These are phyloP conservation scores for Uronychia binucleata DNA, from an alignment of 73 alveolate species.

Conservation along the genomic window DNA sequence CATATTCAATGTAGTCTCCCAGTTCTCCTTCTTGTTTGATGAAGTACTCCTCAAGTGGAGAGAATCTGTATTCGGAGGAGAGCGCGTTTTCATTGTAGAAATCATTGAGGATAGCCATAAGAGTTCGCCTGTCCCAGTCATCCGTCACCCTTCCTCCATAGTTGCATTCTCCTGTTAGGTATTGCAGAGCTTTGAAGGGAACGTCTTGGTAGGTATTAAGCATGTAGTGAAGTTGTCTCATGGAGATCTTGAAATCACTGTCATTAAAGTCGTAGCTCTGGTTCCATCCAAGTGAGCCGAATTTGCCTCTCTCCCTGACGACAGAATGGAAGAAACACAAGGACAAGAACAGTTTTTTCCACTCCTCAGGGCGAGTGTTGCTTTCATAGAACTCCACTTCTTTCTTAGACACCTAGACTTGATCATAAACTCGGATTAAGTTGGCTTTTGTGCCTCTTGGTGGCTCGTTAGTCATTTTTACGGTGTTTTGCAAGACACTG, in stretches of 20 bases:
- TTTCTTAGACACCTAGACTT: slow-evolving; percentile 65
- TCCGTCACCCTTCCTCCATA: slow-evolving; percentile 99
- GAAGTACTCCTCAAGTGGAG: slow-evolving; percentile 75
- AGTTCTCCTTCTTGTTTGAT: slow-evolving; percentile 87
- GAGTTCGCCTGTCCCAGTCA: slow-evolving; percentile 93
- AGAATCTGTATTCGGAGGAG: slow-evolving; percentile 70
- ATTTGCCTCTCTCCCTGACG: slow-evolving; percentile 70
- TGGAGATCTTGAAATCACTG: slow-evolving; percentile 91
- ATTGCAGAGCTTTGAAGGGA: slow-evolving; percentile 94
- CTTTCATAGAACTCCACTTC: slow-evolving; percentile 72
- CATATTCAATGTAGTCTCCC: slow-evolving; percentile 85
- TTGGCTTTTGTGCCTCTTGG: slow-evolving; percentile 93
- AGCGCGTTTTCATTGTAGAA: slow-evolving; percentile 76
- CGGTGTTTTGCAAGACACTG: slow-evolving; percentile 87
- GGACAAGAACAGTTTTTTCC: slow-evolving; percentile 70
- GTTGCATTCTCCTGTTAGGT: slow-evolving; percentile 94
- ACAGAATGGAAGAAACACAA: slow-evolving; percentile 74
- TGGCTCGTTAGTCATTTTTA: slow-evolving; percentile 96
- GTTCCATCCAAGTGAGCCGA: slow-evolving; percentile 77
- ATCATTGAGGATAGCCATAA: slow-evolving; percentile 83
- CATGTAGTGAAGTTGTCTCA: slow-evolving; percentile 87
- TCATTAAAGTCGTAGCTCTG: slow-evolving; percentile 65
- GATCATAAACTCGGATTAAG: slow-evolving; percentile 76
- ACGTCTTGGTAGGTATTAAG: slow-evolving; percentile 81
- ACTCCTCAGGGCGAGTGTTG: slow-evolving; percentile 69